A percentile compares a stretch with the other conserved stretches of the same genome.
phyloP scores from a whole-genome alignment of 495 filamentous ascomycete species.

The Margaritispora aquatica region DNA sequence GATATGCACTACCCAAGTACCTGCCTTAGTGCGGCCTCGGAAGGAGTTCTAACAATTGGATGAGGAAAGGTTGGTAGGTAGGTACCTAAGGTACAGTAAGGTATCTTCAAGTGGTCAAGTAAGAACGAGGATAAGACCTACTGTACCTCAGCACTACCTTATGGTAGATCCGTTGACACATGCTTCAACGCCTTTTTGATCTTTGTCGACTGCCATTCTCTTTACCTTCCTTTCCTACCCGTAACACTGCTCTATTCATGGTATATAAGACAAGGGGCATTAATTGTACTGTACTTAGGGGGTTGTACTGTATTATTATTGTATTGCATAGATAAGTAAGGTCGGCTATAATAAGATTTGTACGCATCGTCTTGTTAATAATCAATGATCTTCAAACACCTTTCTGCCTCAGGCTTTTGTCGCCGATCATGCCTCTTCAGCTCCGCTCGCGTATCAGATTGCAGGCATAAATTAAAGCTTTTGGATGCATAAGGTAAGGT shows the following conservation, averaged over 20 bases:
- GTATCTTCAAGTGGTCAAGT: neutral
- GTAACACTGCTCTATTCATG: no score
- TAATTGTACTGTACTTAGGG: neutral
- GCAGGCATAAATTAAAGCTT: conserved; percentile 12
- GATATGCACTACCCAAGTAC: neutral
- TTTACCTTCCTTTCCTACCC: no score
- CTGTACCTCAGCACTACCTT: neutral
- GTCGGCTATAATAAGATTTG: neutral
- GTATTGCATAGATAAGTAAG: neutral
- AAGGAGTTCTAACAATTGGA: no score
- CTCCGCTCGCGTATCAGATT: conserved; percentile 6
- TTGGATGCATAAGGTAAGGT: conserved; percentile 7
- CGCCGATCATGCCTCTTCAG: conserved; percentile 3
- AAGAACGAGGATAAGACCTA: neutral
- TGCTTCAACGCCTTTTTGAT: no score
- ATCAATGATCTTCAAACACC: neutral
- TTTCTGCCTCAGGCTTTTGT: neutral
- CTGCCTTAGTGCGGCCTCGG: neutral
- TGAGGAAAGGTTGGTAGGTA: no score
- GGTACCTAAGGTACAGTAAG: neutral
- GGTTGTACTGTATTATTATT: neutral
- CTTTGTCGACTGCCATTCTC: neutral
- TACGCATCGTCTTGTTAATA: no score
- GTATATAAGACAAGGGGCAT: no score
- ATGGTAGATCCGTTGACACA: no score